Percentiles rank a stretch among this genome's conserved stretches.
phyloP scores from a whole-genome alignment of 2,329 filamentous ascomycete species.

The Pseudocercospora musae region DNA sequence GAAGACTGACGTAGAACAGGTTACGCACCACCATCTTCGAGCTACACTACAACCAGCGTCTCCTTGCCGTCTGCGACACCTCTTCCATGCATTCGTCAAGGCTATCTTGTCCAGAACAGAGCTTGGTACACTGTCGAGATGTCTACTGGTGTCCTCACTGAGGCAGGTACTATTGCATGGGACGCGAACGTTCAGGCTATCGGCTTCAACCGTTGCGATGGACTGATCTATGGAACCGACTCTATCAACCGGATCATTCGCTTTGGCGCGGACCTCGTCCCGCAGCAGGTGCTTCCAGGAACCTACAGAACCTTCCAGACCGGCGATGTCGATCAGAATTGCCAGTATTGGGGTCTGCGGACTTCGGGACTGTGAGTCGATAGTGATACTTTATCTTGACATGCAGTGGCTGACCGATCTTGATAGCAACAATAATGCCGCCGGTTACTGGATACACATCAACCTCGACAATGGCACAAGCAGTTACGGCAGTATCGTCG shows the following conservation, averaged over 20 bases:
- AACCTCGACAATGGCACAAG: neutral
- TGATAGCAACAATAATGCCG: neutral
- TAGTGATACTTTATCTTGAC: neutral
- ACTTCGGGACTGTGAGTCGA: neutral
- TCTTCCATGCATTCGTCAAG: constrained; percentile 1
- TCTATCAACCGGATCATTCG: neutral
- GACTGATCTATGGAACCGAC: constrained; percentile 3
- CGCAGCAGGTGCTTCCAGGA: neutral
- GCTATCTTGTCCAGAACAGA: constrained; percentile 5
- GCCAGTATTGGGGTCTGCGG: constrained; percentile 6
- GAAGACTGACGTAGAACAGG: neutral
- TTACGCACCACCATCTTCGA: neutral
- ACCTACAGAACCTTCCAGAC: neutral
- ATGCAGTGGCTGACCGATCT: neutral
- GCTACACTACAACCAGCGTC: neutral
- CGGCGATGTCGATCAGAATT: constrained; percentile 6
- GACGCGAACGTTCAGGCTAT: constrained; percentile 4
- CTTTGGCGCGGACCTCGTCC: constrained; percentile 2
- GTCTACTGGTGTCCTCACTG: neutral
- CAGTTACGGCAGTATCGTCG: constrained; percentile 5
- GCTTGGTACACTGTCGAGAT: constrained; percentile 1
- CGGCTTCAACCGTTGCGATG: constrained; percentile 8
- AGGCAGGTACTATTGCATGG: neutral
- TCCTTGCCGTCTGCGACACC: neutral
- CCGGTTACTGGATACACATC: neutral